phyloP scores from a whole-genome alignment of 768 basidiomycete genomes.

The Boletus vermiculosoides region DNA sequence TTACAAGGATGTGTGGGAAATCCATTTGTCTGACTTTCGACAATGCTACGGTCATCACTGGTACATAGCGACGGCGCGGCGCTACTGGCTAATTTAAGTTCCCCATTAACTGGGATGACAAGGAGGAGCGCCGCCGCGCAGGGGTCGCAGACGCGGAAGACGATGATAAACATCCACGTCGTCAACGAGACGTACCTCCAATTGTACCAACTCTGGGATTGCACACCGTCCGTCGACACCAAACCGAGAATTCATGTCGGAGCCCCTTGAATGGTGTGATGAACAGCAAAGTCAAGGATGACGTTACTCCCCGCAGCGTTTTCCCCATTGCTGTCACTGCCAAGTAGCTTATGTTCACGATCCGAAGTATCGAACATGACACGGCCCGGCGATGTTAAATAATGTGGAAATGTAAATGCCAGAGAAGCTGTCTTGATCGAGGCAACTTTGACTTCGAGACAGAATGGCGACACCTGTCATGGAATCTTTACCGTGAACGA shows the following conservation, averaged over 20 bases:
- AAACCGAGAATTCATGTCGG: neutral
- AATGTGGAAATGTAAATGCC: neutral
- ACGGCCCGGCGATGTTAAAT: neutral
- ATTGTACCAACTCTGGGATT: neutral
- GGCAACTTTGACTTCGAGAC: neutral
- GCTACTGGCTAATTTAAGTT: too few species aligned
- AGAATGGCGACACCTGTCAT: constrained; percentile 3
- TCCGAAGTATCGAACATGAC: neutral
- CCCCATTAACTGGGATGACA: neutral
- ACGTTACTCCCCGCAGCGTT: neutral
- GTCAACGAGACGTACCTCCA: neutral
- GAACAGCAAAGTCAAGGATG: neutral
- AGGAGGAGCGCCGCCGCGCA: neutral
- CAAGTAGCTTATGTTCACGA: neutral
- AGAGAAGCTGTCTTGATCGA: constrained; percentile 1
- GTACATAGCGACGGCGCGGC: neutral
- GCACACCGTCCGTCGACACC: neutral
- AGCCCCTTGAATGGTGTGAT: neutral
- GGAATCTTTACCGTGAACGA: neutral
- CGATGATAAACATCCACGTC: neutral
- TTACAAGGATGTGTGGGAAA: constrained; percentile 5
- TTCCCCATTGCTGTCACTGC: neutral
- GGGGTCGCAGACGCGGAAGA: neutral
- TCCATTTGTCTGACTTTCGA: neutral
- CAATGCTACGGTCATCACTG: neutral